phyloP scores from a whole-genome alignment of 1,139 yeast species.

The Hansenula lynferdii region DNA sequence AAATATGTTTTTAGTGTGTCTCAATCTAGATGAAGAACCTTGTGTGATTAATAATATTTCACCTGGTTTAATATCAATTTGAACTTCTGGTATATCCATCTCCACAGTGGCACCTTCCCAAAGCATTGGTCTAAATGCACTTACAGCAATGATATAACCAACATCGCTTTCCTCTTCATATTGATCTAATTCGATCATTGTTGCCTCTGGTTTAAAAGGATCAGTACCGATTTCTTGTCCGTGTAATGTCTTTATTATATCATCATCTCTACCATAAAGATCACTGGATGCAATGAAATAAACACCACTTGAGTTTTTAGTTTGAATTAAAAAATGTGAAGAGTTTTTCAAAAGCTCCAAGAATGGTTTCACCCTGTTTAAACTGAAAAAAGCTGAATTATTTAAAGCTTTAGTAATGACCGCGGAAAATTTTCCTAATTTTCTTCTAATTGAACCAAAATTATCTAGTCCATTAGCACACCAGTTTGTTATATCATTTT shows the following conservation, averaged over 20 bases:
- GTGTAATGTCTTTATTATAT: conserved; percentile 28
- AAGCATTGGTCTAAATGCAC: conserved; percentile 79
- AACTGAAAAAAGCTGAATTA: conserved; percentile 66
- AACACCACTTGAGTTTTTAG: conserved; percentile 65
- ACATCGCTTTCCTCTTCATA: conserved; percentile 33
- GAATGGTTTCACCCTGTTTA: conserved; percentile 52
- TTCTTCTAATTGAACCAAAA: conserved; percentile 80
- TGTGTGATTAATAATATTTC: conserved; percentile 66
- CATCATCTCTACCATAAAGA: conserved; percentile 30
- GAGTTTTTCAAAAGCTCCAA: conserved; percentile 55
- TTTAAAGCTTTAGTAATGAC: conserved; percentile 69
- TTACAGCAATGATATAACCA: conserved; percentile 68
- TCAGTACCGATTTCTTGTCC: conserved; percentile 34
- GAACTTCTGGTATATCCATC: conserved; percentile 38
- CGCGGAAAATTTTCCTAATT: conserved; percentile 71
- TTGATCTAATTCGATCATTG: conserved; percentile 16
- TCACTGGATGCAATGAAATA: conserved; percentile 33
- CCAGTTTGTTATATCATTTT: conserved; percentile 72
- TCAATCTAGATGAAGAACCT: conserved; percentile 49
- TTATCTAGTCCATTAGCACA: conserved; percentile 78
- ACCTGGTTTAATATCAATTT: conserved; percentile 54
- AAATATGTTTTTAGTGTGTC: conserved; percentile 37
- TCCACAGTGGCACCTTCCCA: conserved; percentile 86
- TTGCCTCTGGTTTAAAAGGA: conserved; percentile 16
- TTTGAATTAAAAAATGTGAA: conserved; percentile 75